Conservation (phyloP, 768 basidiomycete genomes). For the Mycena pura region DNA sequence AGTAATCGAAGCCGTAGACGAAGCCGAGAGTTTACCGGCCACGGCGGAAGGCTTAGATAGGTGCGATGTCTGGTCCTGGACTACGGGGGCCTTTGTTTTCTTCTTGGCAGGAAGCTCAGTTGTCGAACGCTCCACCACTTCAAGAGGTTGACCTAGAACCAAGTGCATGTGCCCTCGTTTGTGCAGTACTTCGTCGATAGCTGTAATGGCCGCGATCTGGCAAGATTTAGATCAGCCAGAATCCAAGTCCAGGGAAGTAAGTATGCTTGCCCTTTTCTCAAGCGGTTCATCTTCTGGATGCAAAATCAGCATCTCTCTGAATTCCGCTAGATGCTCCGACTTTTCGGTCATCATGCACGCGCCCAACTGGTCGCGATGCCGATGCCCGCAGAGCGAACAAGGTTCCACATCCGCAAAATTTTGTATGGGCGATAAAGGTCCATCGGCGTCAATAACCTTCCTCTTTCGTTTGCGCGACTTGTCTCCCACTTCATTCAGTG, state of each 20-base stretch:
- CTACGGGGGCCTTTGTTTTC: constrained; percentile 22
- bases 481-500: constrained; percentile 18
- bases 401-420: constrained; percentile 20
- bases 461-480: constrained; percentile 20
- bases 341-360: constrained; percentile 70
- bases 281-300: constrained; percentile 71
- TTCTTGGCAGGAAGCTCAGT: constrained; percentile 29
- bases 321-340: constrained; percentile 72
- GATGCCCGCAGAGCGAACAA: constrained; percentile 70
- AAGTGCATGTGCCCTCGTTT: constrained; percentile 61
- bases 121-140: constrained; percentile 48
- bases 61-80: constrained; percentile 5
- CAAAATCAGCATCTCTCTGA: constrained; percentile 68
- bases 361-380: constrained; percentile 52
- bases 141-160: constrained; percentile 69
- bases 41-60: background rate
- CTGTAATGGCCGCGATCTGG: constrained; percentile 68
- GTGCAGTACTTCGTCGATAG: constrained; percentile 71
- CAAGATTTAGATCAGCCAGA: constrained; percentile 19
- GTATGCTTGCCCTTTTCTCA: constrained; percentile 61
- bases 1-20: background rate
- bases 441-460: constrained; percentile 2
- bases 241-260: background rate
- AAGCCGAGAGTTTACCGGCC: background rate
- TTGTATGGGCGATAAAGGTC: constrained; percentile 25